Conservation (phyloP, 371 early-diverging fungal genomes). For the Batkoa obscura region DNA sequence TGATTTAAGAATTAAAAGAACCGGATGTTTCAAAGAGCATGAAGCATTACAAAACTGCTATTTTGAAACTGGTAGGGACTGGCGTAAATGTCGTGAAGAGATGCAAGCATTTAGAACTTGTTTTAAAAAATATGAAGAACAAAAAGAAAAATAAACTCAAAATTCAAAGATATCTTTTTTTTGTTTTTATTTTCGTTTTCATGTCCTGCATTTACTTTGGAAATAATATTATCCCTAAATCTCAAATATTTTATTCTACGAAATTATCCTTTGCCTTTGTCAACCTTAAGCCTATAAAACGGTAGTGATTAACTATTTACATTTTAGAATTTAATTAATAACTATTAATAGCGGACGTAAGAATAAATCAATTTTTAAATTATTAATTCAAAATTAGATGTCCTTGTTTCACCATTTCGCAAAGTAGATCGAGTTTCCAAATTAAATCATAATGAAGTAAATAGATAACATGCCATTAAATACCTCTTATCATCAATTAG, state of each 20-base stretch:
- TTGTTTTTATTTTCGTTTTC: background rate
- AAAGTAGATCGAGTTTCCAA: background rate
- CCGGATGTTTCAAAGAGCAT: conserved; percentile 54
- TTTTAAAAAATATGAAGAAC: background rate
- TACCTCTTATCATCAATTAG: background rate
- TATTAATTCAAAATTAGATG: background rate
- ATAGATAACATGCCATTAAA: background rate
- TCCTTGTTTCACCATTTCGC: background rate
- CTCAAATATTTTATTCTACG: conserved; percentile 52
- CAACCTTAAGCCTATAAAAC: conserved; percentile 71
- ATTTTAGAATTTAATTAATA: background rate
- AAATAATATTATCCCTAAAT: conserved; percentile 32
- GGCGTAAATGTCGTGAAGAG: conserved; percentile 49
- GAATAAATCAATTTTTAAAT: conserved; percentile 2
- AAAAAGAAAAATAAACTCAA: background rate
- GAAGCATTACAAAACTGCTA: conserved; percentile 53
- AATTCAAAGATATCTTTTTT: background rate
- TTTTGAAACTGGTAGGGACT: conserved; percentile 50
- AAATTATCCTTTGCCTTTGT: conserved; percentile 54
- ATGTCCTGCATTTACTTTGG: conserved; percentile 23
- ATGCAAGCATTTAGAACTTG: conserved; percentile 53
- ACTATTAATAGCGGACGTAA: conserved; percentile 13
- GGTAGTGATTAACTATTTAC: conserved; percentile 24
- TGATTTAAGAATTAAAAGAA: conserved; percentile 31
- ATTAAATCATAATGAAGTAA: background rate